Percentiles rank a stretch among this genome's conserved stretches.
These are phyloP conservation scores for Conringia planisiliqua DNA, from an alignment of 345 rosid genomes.

Conservation along the genomic window DNA sequence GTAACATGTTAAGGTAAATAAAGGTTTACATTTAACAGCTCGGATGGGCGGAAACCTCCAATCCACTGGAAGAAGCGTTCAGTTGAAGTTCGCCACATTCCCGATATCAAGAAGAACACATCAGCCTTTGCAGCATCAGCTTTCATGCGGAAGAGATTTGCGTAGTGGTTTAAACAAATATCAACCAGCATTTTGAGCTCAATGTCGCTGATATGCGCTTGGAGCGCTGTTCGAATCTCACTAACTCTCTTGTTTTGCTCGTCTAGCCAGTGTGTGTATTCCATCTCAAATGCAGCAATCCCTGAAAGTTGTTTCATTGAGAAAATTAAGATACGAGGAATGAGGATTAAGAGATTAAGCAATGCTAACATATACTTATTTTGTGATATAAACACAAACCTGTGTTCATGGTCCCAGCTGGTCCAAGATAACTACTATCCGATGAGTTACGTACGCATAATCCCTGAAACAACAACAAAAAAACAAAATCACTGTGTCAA, in stretches of 20 bases:
- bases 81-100: conserved; percentile 79
- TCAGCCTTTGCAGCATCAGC: conserved; percentile 82
- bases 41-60: conserved; percentile 95
- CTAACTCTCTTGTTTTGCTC: conserved; percentile 64
- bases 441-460: conserved; percentile 37
- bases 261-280: conserved; percentile 76
- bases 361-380: neutral
- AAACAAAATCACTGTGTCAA: neutral
- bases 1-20: neutral
- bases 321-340: neutral
- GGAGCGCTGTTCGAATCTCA: conserved; percentile 69
- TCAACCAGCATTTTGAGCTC: conserved; percentile 79
- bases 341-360: neutral
- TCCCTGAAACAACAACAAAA: conserved; percentile 44
- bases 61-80: conserved; percentile 90
- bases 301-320: conserved; percentile 26
- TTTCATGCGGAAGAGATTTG: conserved; percentile 77
- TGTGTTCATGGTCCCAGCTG: conserved; percentile 55
- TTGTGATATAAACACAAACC: conserved; percentile 17
- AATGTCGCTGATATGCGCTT: conserved; percentile 55
- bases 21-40: conserved; percentile 59
- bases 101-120: conserved; percentile 81
- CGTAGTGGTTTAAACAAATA: conserved; percentile 66
- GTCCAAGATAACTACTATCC: conserved; percentile 53
- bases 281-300: conserved; percentile 81